Percentiles rank a stretch among this genome's conserved stretches.
These are phyloP conservation scores for Ascochyta fabae DNA, from an alignment of 2,329 filamentous ascomycete genomes.

Conservation along the genomic window DNA sequence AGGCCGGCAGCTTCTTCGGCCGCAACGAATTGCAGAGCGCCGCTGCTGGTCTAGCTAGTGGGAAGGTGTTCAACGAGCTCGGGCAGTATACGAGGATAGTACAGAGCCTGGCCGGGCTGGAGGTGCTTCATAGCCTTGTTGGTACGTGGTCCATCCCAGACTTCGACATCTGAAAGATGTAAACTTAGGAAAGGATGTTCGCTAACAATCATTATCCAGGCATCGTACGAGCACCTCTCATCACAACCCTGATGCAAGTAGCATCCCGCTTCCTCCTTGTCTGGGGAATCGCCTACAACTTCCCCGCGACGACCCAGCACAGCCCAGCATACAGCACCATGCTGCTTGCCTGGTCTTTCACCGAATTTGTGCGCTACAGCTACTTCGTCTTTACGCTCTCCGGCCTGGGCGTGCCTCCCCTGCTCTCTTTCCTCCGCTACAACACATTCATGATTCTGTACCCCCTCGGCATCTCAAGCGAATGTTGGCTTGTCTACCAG, in stretches of 20 bases:
- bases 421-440: slow-evolving; percentile 78
- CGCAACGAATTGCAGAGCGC: slow-evolving; percentile 17
- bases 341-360: slow-evolving; percentile 86
- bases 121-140: slow-evolving; percentile 80
- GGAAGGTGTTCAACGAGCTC: slow-evolving; percentile 65
- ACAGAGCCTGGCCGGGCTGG: slow-evolving; percentile 82
- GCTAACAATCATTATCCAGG: slow-evolving; percentile 57
- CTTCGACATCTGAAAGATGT: not conserved
- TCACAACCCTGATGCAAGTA: slow-evolving; percentile 91
- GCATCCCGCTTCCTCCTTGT: slow-evolving; percentile 85
- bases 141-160: slow-evolving; percentile 59
- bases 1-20: slow-evolving; percentile 22
- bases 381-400: slow-evolving; percentile 82
- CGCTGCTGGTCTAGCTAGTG: slow-evolving; percentile 32
- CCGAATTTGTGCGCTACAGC: slow-evolving; percentile 90
- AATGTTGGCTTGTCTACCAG: slow-evolving; percentile 79
- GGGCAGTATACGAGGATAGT: slow-evolving; percentile 77
- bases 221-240: slow-evolving; percentile 81
- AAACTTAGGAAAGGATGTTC: not conserved
- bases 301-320: slow-evolving; percentile 67
- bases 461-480: slow-evolving; percentile 86
- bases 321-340: slow-evolving; percentile 74
- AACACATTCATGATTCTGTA: slow-evolving; percentile 95
- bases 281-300: slow-evolving; percentile 80
- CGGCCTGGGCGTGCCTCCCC: slow-evolving; percentile 62